These are phyloP conservation scores for Neurospora sp. DNA, from an alignment of 495 filamentous ascomycete genomes.

Conservation along the genomic window DNA sequence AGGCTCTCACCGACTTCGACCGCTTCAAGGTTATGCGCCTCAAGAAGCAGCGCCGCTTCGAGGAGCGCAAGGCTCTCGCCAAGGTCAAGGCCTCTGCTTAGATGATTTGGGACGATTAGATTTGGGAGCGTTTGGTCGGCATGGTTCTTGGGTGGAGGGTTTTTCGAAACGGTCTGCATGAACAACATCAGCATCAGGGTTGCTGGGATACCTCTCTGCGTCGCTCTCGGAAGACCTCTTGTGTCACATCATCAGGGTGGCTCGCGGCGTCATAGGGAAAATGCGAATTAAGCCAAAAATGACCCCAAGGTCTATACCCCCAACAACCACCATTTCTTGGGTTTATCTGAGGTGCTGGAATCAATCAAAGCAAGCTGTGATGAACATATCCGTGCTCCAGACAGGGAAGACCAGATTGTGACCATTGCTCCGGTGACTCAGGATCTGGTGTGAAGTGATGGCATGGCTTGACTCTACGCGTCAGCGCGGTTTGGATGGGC, in stretches of 20 bases:
- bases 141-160: conserved; percentile 27
- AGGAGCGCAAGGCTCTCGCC: conserved; percentile 85
- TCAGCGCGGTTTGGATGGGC: neutral
- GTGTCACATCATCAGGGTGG: conserved; percentile 37
- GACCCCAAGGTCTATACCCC: conserved; percentile 8
- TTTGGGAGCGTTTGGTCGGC: conserved; percentile 27
- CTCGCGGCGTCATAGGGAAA: conserved; percentile 36
- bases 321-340: conserved; percentile 1
- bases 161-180: conserved; percentile 39
- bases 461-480: neutral
- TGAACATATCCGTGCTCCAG: neutral
- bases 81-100: conserved; percentile 54
- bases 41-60: conserved; percentile 96
- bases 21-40: conserved; percentile 97
- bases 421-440: neutral
- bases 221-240: conserved; percentile 42
- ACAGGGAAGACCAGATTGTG: neutral
- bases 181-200: conserved; percentile 35
- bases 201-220: conserved; percentile 38
- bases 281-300: conserved; percentile 29
- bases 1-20: conserved; percentile 93
- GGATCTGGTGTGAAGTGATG: neutral
- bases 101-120: conserved; percentile 12
- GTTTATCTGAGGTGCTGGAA: neutral
- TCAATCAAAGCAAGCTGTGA: neutral